Evolutionary conservation across 106 monocot species (phyloP), one percentile per base, ranked within the genome.

Genomic region (Narthecium ossifragum): DNA sequence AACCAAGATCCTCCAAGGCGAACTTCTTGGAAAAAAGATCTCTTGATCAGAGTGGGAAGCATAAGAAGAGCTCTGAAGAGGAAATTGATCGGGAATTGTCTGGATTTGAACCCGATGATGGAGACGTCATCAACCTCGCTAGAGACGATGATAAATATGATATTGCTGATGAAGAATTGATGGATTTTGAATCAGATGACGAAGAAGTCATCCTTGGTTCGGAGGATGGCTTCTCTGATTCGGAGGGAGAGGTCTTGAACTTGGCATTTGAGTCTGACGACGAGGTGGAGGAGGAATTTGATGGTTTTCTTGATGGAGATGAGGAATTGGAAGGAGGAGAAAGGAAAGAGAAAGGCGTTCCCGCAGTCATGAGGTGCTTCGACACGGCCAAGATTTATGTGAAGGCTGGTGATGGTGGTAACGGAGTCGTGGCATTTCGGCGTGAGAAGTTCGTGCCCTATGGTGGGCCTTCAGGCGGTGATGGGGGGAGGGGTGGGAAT

Each of bases 311-410:
- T 10, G 51, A 48, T n/a, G n/a, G n/a, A n/a, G 43, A 45, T 1
- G 34, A 22, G 17, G 67, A 72, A 12, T 3, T 61, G 18, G 54
- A 61, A 53, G 67, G 63, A 3, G 81, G 23, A 8, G 81, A 78
- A 15, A 67, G 63, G 66, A 98, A 98, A 76, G 94, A 96, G 55
- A 98, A 90, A 67, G 96, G 96, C 1, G 78, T 98, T 10, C 96
- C 96, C 2, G 90, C 96, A 6, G 80, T 98, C 0, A 98, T 98
- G 96, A 61, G 96, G 56, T 98, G 96, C 71, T 98, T 98, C 34
- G 96, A 98, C 34, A 65, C 64, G 15, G 84, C 96, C 25, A 98
- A 90, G 69, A 90, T 98, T 39, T 98, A 69, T 55, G 90, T 81
- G 26, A 90, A 81, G 59, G 90, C 90, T 15, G 96, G 96, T 0